Conservation (phyloP, 2,329 filamentous ascomycete genomes). For the Fusarium falciforme region DNA sequence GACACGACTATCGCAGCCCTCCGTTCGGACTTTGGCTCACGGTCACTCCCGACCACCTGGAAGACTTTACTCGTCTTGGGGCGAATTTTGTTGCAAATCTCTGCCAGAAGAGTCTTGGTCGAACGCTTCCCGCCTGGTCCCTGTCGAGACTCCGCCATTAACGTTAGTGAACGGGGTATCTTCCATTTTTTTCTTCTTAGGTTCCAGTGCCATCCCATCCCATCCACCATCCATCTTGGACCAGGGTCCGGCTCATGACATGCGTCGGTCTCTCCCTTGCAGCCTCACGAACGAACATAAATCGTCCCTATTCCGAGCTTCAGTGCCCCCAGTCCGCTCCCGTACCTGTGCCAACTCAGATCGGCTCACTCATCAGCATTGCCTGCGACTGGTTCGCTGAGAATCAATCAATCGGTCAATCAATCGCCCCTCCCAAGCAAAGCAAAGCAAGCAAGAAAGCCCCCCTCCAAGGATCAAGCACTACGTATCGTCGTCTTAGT, state of each 20-base stretch:
- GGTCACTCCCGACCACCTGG: constrained; percentile 34
- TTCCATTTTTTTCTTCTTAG: constrained; percentile 18
- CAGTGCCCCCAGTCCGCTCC: constrained; percentile 18
- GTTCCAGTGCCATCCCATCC: not conserved
- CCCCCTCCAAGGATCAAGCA: constrained; percentile 32
- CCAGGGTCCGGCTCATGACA: constrained; percentile 44
- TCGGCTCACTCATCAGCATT: constrained; percentile 37
- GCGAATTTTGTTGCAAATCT: constrained; percentile 46
- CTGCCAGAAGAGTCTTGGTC: constrained; percentile 41
- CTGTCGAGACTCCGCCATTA: constrained; percentile 39
- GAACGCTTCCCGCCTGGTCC: constrained; percentile 44
- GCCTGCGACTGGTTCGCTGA: constrained; percentile 43
- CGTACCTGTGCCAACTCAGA: constrained; percentile 39
- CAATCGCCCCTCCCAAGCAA: not conserved
- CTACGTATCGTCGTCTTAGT: constrained; percentile 44
- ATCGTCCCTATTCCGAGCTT: constrained; percentile 43
- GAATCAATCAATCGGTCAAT: constrained; percentile 16
- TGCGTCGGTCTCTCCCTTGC: constrained; percentile 42
- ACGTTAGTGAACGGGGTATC: constrained; percentile 43
- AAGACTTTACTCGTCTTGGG: constrained; percentile 24
- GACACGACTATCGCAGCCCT: constrained; percentile 24
- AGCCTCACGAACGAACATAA: constrained; percentile 48
- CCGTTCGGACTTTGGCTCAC: constrained; percentile 28
- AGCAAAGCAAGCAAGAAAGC: not conserved
- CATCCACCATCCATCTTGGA: constrained; percentile 25